Base-by-base conservation (phyloP, 306 rosid species). In the Quercus variabilis region DNA sequence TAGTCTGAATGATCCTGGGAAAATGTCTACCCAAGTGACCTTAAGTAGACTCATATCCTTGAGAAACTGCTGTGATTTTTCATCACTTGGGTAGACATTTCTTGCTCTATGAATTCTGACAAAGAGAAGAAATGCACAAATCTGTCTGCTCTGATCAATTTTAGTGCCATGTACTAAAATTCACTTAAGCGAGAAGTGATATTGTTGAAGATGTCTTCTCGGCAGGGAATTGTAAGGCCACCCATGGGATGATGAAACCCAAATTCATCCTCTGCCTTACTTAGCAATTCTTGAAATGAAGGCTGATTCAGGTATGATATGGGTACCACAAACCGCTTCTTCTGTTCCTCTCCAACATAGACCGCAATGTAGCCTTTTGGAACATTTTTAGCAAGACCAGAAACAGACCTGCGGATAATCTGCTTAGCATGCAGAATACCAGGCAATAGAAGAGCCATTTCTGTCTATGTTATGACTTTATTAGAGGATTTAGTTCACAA, bases 221-320 rank as follows among this genome's bases (percentile, higher is more conserved):
- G 74, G 85, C 88, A 87, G 13, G 89, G 88, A 57, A 86, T 84
- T 59, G 90, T 86, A 62, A 87, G 78, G 35, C 88, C 88, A 4
- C 88, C 88, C 86, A 84, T 87, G 6, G 92, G 91, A 69, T 85
- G 93, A 46, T 76, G 46, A 69, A 64, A 83, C 30, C 89, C 87
- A 4, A 85, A 89, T 69, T 88, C 93, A 69, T 86, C 88, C 71
- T 86, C 89, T 7, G 85, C 80, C 68, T 73, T 80, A 52, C 57
- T 62, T 3, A 87, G 71, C 73, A 87, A 75, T 20, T 84, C 83
- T 49, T 59, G 83, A 51, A 91, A 89, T 15, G 74, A 69, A 65
- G 87, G 83, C 19, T 86, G 70, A 33, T 85, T 84, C 80, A 91
- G 70, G 81, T 75, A 81, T 15, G 83, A 68, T 46, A 82, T 28